A percentile compares a stretch with the other conserved stretches of the same genome.
Conservation (phyloP, 192 early-diverging fungal genomes). For the Backusella liffmaniae region DNA sequence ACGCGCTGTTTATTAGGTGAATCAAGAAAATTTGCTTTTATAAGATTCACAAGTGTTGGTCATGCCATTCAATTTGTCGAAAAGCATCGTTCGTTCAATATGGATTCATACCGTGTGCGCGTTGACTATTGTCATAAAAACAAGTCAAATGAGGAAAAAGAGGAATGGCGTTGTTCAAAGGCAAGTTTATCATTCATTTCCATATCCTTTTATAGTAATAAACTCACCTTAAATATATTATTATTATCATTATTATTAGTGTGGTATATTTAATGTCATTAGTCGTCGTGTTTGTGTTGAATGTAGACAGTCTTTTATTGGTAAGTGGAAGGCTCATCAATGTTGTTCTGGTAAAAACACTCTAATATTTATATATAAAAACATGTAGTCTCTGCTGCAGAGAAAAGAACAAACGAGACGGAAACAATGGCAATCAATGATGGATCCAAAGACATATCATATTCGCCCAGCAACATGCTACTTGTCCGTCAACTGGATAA, state of each 20-base stretch:
- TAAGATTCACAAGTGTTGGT: slow-evolving; percentile 43
- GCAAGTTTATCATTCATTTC: slow-evolving; percentile 7
- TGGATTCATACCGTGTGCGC: slow-evolving; percentile 32
- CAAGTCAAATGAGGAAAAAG: slow-evolving; percentile 19
- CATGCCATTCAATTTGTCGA: slow-evolving; percentile 43
- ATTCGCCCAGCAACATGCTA: slow-evolving; percentile 51
- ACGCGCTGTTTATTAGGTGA: slow-evolving; percentile 18
- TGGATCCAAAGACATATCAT: slow-evolving; percentile 56
- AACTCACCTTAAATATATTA: not conserved
- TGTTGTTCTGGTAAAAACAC: too few relatives aligned
- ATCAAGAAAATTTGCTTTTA: slow-evolving; percentile 44
- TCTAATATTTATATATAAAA: not conserved
- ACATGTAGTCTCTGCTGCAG: slow-evolving; percentile 11
- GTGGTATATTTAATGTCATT: slow-evolving; percentile 26
- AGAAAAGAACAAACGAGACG: slow-evolving; percentile 19
- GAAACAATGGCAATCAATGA: slow-evolving; percentile 50
- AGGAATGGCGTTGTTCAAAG: slow-evolving; percentile 32
- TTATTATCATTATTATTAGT: not conserved
- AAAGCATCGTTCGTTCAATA: slow-evolving; percentile 32
- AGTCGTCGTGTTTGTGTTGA: slow-evolving; percentile 26
- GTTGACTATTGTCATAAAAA: slow-evolving; percentile 37
- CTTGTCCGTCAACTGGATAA: slow-evolving; percentile 57
- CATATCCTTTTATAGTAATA: not conserved
- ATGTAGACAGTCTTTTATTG: slow-evolving; percentile 21
- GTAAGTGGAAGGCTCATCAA: not conserved